Conservation (phyloP, 768 basidiomycete genomes). For the Leucocoprinus birnbaumii region DNA sequence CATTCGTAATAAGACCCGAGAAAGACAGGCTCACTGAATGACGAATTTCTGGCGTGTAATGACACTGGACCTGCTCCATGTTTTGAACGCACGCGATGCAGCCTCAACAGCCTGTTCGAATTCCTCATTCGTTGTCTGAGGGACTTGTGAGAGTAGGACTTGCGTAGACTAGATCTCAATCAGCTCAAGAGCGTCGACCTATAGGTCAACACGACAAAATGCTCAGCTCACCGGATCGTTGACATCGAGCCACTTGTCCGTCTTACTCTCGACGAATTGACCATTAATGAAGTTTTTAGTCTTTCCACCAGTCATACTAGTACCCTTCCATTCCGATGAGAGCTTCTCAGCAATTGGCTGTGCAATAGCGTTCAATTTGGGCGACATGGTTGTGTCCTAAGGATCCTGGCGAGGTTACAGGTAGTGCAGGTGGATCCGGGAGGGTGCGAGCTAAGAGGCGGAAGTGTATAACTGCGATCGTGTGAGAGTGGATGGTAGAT, state of each 20-base stretch:
- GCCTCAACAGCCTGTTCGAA: constrained; percentile 83
- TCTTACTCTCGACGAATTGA: constrained; percentile 80
- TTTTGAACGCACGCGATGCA: constrained; percentile 84
- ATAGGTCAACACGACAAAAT: no score
- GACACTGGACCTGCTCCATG: constrained; percentile 86
- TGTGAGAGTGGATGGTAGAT: not conserved
- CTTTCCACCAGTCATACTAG: constrained; percentile 74
- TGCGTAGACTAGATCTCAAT: constrained; percentile 72
- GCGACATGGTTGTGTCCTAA: not conserved
- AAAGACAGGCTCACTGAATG: constrained; percentile 65
- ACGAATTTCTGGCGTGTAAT: constrained; percentile 85
- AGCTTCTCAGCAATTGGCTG: constrained; percentile 65
- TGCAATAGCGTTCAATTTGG: constrained; percentile 49
- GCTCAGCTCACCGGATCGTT: constrained; percentile 71
- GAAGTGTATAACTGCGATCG: not conserved
- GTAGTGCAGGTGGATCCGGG: not conserved
- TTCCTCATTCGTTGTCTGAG: constrained; percentile 80
- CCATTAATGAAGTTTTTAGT: constrained; percentile 94
- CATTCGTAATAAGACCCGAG: not conserved
- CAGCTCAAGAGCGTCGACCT: not conserved
- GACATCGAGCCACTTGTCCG: constrained; percentile 81
- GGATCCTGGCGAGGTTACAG: not conserved
- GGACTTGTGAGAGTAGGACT: constrained; percentile 85
- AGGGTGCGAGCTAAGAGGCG: not conserved
- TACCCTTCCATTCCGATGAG: constrained; percentile 82